Base-by-base conservation (phyloP, 2,329 filamentous ascomycete species). In the Beauveria sp. region DNA sequence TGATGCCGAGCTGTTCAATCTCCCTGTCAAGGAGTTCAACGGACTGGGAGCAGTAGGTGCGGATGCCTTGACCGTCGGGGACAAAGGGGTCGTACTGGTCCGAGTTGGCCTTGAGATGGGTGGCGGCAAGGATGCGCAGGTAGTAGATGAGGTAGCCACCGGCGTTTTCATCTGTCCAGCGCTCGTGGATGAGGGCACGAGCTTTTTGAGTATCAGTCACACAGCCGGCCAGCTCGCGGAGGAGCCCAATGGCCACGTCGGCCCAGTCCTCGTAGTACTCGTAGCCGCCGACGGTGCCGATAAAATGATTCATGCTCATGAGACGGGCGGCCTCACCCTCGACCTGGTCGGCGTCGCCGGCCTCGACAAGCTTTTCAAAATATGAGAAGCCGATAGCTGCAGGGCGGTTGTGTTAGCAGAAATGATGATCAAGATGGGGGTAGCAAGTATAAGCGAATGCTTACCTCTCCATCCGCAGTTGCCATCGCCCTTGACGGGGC, bases 391-490 rank as follows among this genome's bases (percentile, higher is more conserved):
- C 92, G 71, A 96, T 89, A 57, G 93, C 95, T 98, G 73, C 42
- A 63, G 18, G 8, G 28, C 28, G 38, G 24, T 6, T 16, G 34
- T 47, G 42, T 58, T 53, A 53, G 28, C 24, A 47, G 34, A 16
- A 16, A 26, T 4, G 5, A n/a, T 22, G 38, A 22, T 14, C 9
- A 7, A 9, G 5, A 18, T 14, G 26, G 28, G 55, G 9, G 18
- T 18, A 20, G 16, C 4, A 12, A 26, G 52, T n/a, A 51, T 43
- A 63, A 62, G 50, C 20, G 58, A 66, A 65, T 67, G 78, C 87
- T 79, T 81, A 97, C 93, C 95, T 88, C 93, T 86, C 93, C 95
- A 98, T 70, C 93, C 95, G 76, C 95, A 98, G 72, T 96, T 96
- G 63, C 95, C 95, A 76, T 98, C 93, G 58, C 95, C 93, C 74